A percentile compares a stretch with the other conserved stretches of the same genome.
Evolutionary conservation across 169 alveolate species (phyloP).

Genomic region (Plasmodium inui): DNA sequence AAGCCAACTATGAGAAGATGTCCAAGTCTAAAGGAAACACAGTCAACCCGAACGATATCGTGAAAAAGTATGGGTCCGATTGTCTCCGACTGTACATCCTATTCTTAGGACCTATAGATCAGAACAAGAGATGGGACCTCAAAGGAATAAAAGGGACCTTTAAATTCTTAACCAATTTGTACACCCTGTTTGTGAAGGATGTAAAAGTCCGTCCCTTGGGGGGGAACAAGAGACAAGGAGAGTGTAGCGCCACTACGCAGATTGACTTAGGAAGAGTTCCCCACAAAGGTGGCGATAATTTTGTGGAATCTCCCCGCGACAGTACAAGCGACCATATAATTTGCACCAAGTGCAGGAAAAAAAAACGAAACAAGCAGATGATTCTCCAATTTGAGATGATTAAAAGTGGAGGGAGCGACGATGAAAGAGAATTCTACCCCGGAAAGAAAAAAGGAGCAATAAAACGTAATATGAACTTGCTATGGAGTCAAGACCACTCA

Average conservation of each 20-base stretch:
- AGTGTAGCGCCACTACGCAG: not conserved
- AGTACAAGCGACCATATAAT: not conserved
- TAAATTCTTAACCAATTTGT: conserved; percentile 73
- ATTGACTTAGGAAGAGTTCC: not conserved
- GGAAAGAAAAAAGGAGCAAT: not conserved
- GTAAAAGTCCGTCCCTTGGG: not conserved
- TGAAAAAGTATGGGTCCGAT: conserved; percentile 88
- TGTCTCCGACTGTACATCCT: conserved; percentile 88
- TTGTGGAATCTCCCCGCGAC: not conserved
- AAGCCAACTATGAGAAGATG: conserved; percentile 87
- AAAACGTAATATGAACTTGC: conserved; percentile 19
- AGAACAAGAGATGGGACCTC: conserved; percentile 84
- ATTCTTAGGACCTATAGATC: conserved; percentile 91
- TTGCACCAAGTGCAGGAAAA: conserved; percentile 19
- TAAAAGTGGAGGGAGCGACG: not conserved
- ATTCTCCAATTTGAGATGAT: conserved; percentile 13
- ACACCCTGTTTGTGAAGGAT: conserved; percentile 43
- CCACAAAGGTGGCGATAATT: not conserved
- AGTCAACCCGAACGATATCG: conserved; percentile 84
- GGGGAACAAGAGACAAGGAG: not conserved
- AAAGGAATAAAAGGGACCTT: conserved; percentile 81
- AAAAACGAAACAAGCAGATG: conserved; percentile 7
- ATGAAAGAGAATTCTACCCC: not conserved
- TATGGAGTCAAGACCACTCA: not conserved
- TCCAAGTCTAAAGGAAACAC: conserved; percentile 90